Base-by-base conservation (phyloP, 1,139 yeast species). In the Kodamaea arcana region DNA sequence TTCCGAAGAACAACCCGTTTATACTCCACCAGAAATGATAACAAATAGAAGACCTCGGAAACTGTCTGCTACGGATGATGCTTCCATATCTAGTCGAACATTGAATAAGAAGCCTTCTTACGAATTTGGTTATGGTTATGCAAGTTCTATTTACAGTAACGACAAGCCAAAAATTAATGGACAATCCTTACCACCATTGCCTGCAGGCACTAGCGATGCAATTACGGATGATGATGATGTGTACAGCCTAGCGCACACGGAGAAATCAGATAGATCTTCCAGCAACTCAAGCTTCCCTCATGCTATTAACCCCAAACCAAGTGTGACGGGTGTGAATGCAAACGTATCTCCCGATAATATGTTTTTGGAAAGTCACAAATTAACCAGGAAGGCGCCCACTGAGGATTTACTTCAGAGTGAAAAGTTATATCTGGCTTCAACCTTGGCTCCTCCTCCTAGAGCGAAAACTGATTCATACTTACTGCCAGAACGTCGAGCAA, bases 1-100 rank as follows among this genome's bases (percentile, higher is more conserved):
- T 35, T 39, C 46, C 8, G 34, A 45, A 17, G 47, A 40, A 24
- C 33, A 35, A 31, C 34, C 36, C 24, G 35, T 29, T 2, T 76
- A 77, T 43, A 63, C 59, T 2, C 75, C 80, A 0, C 85, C 85
- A 0, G 84, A 79, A 49, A 80, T 80, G 86, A 80, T 80, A 20
- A 67, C 75, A 33, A 75, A 64, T 32, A 61, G 87, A 48, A 60
- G 83, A 45, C 62, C 65, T 4, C 51, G 71, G 24, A 51, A 51
- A 42, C 35, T 52, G 4, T 35, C 44, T 16, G 23, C 30, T 4
- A 16, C 30, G 4, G 30, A 27, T 12, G 23, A n/a, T 18, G 15
- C 21, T 15, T 12, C 30, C n/a, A 27, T 16, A 10, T 15, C 32
- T 18, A 18, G 9, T 9, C 6, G 22, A 18, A 6, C 9, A 12